Conservation (phyloP, 1,284 basidiomycete genomes). For the Mycena sp. region DNA sequence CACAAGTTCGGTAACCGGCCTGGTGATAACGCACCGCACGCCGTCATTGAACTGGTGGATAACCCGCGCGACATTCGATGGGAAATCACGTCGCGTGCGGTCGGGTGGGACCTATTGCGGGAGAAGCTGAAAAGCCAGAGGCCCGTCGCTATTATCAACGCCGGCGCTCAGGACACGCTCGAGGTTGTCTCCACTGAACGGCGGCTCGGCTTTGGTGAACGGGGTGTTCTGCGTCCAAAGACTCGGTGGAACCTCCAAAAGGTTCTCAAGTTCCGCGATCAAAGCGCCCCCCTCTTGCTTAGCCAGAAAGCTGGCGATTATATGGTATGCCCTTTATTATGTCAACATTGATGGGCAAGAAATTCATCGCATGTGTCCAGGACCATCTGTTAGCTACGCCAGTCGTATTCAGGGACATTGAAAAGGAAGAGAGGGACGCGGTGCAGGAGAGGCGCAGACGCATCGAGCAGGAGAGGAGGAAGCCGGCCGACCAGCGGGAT, state of each 20-base stretch:
- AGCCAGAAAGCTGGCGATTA: slow-evolving; percentile 57
- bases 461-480: slow-evolving; percentile 47
- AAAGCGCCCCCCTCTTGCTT: slow-evolving; percentile 52
- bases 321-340: slow-evolving; percentile 52
- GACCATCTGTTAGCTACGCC: slow-evolving; percentile 64
- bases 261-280: slow-evolving; percentile 63
- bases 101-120: slow-evolving; percentile 81
- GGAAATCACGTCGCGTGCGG: slow-evolving; percentile 85
- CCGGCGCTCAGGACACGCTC: slow-evolving; percentile 56
- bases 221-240: slow-evolving; percentile 59
- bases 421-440: slow-evolving; percentile 19
- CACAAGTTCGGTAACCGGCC: slow-evolving; percentile 88
- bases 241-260: slow-evolving; percentile 80
- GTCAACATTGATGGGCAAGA: neutral
- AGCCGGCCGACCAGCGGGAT: slow-evolving; percentile 21
- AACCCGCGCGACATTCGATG: slow-evolving; percentile 89
- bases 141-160: slow-evolving; percentile 57
- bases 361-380: slow-evolving; percentile 40
- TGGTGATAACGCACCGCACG: slow-evolving; percentile 95
- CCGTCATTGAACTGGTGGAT: slow-evolving; percentile 95
- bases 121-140: slow-evolving; percentile 57
- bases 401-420: slow-evolving; percentile 48
- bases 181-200: slow-evolving; percentile 60
- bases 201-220: slow-evolving; percentile 44
- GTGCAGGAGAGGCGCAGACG: slow-evolving; percentile 1